phyloP scores from a whole-genome alignment of 2,329 filamentous ascomycete genomes.

The Cladosporium velox region DNA sequence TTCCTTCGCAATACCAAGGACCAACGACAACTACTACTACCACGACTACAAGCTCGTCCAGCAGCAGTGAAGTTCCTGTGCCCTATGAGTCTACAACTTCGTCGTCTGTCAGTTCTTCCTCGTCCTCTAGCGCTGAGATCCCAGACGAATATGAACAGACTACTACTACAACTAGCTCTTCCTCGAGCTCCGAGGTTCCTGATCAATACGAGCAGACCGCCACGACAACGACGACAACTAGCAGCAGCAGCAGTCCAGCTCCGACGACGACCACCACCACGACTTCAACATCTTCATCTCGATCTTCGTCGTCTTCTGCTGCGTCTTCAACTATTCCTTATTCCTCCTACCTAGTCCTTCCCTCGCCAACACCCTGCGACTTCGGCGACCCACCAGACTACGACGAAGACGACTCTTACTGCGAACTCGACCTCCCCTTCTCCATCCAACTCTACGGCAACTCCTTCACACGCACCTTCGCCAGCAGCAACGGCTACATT shows the following conservation, averaged over 20 bases:
- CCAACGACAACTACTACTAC: slow-evolving; percentile 6
- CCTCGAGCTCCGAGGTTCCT: not conserved
- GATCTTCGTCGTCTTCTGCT: slow-evolving; percentile 15
- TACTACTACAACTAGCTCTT: slow-evolving; percentile 3
- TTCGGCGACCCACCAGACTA: slow-evolving; percentile 34
- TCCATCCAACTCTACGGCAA: slow-evolving; percentile 31
- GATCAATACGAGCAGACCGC: not conserved
- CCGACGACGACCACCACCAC: slow-evolving; percentile 11
- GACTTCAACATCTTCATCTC: slow-evolving; percentile 13
- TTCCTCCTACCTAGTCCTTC: slow-evolving; percentile 30
- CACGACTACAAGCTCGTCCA: slow-evolving; percentile 12
- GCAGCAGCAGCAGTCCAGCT: not conserved
- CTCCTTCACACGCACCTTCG: slow-evolving; percentile 27
- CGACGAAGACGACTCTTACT: slow-evolving; percentile 39
- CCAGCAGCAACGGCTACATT: slow-evolving; percentile 37
- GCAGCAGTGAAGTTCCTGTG: slow-evolving; percentile 1
- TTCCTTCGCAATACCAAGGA: slow-evolving; percentile 4
- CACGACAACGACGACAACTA: not conserved
- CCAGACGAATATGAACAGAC: slow-evolving; percentile 5
- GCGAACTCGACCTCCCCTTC: slow-evolving; percentile 36
- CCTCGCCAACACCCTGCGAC: slow-evolving; percentile 34
- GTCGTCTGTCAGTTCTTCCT: not conserved
- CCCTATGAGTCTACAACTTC: slow-evolving; percentile 7
- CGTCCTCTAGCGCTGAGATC: slow-evolving; percentile 1
- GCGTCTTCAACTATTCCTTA: slow-evolving; percentile 20